Evolutionary conservation across 1,284 basidiomycete species (phyloP).

Genomic region (Moesziomyces aphidis): DNA sequence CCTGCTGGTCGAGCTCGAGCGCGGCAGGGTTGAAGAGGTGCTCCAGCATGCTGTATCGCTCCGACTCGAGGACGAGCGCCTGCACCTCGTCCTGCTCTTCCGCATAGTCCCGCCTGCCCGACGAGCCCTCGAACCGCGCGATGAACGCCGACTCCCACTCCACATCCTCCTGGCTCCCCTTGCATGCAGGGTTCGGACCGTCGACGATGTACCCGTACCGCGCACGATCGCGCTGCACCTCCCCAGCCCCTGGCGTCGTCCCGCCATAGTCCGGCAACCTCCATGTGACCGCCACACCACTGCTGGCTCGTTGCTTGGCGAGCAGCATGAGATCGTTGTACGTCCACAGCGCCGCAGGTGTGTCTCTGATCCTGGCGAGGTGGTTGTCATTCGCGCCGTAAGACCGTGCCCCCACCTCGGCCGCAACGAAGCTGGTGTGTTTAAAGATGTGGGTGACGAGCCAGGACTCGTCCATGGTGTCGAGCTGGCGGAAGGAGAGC

Average conservation of each 20-base stretch:
- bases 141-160: too few species aligned
- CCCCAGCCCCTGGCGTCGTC: constrained; percentile 42
- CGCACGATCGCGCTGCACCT: constrained; percentile 18
- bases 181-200: constrained; percentile 19
- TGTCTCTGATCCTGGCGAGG: neutral
- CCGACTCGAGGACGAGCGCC: constrained; percentile 85
- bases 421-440: constrained; percentile 81
- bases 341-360: constrained; percentile 26
- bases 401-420: constrained; percentile 13
- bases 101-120: too few species aligned
- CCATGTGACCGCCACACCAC: constrained; percentile 12
- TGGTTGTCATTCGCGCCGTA: constrained; percentile 68
- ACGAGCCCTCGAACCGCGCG: too few species aligned
- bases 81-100: constrained; percentile 74
- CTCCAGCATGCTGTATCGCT: constrained; percentile 89
- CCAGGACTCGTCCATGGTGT: constrained; percentile 95
- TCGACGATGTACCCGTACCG: constrained; percentile 39
- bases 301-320: constrained; percentile 74
- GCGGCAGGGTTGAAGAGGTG: constrained; percentile 74
- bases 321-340: constrained; percentile 72
- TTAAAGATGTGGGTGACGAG: constrained; percentile 93
- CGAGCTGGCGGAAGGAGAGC: constrained; percentile 93
- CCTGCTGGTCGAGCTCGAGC: constrained; percentile 82
- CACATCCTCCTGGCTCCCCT: neutral
- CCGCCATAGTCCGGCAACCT: constrained; percentile 82